Percentiles rank a stretch among this genome's conserved stretches.
phyloP scores from a whole-genome alignment of 1,284 basidiomycete species.

The Malassezia furfur region DNA sequence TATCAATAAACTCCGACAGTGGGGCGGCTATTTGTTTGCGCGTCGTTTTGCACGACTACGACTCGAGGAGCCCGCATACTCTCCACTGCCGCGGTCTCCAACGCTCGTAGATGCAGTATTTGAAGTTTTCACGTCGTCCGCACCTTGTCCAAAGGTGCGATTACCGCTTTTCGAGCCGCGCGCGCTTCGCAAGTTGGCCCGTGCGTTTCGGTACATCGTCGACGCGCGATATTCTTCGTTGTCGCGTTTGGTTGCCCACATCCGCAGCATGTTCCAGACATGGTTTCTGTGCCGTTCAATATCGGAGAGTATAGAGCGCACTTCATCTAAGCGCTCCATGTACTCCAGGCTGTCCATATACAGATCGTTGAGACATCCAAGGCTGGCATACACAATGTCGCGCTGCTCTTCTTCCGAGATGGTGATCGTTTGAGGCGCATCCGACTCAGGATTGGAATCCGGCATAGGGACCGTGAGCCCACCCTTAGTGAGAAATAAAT shows the following conservation, averaged over 20 bases:
- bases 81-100: neutral
- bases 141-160: no score
- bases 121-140: no score
- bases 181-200: neutral
- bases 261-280: conserved; percentile 13
- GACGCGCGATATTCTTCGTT: conserved; percentile 8
- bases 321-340: conserved; percentile 52
- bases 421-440: neutral
- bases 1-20: no score
- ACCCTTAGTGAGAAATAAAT: conserved; percentile 39
- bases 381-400: conserved; percentile 36
- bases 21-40: neutral
- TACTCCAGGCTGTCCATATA: conserved; percentile 53
- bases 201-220: neutral
- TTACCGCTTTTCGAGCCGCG: neutral
- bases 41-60: conserved; percentile 6
- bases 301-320: conserved; percentile 32
- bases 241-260: conserved; percentile 14
- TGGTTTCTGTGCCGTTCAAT: conserved; percentile 7
- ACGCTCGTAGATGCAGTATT: neutral
- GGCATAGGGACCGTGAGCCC: conserved; percentile 28
- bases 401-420: conserved; percentile 32
- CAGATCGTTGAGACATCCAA: conserved; percentile 48
- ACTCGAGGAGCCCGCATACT: neutral
- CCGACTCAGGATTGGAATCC: neutral